Conservation (phyloP, 768 basidiomycete species). For the Gautieria morchelliformis region DNA sequence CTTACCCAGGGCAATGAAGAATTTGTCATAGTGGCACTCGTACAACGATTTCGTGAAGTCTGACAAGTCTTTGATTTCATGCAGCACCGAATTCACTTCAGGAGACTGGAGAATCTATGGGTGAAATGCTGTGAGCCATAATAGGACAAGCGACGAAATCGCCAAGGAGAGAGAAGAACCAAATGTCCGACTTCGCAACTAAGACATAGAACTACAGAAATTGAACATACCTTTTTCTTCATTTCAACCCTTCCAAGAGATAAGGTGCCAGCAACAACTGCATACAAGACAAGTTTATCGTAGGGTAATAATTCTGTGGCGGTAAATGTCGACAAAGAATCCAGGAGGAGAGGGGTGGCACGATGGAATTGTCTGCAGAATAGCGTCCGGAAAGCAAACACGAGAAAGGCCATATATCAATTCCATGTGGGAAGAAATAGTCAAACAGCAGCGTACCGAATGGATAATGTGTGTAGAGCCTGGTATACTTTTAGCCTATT, state of each 20-base stretch:
- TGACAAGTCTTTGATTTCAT: constrained; percentile 72
- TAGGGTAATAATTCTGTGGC: constrained; percentile 83
- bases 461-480: constrained; percentile 74
- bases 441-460: constrained; percentile 24
- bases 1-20: constrained; percentile 82
- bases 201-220: no score
- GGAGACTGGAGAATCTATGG: constrained; percentile 71
- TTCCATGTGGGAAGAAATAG: not conserved
- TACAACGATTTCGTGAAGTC: constrained; percentile 82
- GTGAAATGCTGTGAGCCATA: not conserved
- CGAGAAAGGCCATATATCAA: not conserved
- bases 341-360: constrained; percentile 77
- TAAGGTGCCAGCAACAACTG: constrained; percentile 71
- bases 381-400: not conserved
- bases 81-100: constrained; percentile 79
- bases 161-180: not conserved
- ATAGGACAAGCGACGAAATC: not conserved
- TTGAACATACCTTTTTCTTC: constrained; percentile 68
- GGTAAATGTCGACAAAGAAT: constrained; percentile 90
- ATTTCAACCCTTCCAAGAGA: constrained; percentile 74
- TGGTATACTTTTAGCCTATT: constrained; percentile 96
- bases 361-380: constrained; percentile 67
- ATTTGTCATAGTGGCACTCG: constrained; percentile 89
- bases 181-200: no score
- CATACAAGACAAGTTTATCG: constrained; percentile 81